These are phyloP conservation scores for Euphorbia tirucalli DNA, from an alignment of 345 rosid genomes.

Conservation along the genomic window DNA sequence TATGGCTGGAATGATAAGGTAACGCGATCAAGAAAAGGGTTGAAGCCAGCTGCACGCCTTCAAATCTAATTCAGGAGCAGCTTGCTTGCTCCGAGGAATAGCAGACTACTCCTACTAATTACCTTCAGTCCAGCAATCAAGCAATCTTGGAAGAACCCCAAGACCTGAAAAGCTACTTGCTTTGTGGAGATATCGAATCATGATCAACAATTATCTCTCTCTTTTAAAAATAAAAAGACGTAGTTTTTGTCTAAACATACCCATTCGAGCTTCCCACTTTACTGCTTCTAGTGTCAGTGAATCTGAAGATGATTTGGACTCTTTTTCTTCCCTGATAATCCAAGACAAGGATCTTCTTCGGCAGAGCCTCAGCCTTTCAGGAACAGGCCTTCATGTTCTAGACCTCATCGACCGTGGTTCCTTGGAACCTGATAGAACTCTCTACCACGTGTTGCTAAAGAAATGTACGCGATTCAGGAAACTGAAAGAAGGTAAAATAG, in stretches of 20 bases:
- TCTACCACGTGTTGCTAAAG: slow-evolving; percentile 41
- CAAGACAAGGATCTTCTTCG: slow-evolving; percentile 20
- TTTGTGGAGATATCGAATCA: not conserved
- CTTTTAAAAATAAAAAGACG: not conserved
- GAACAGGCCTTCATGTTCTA: slow-evolving; percentile 38
- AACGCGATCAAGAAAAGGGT: no score
- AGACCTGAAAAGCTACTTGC: no score
- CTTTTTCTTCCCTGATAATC: not conserved
- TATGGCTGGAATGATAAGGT: no score
- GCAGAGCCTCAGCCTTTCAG: slow-evolving; percentile 8
- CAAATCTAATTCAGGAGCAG: no score
- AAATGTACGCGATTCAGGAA: slow-evolving; percentile 40
- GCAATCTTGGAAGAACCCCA: no score
- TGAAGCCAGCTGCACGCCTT: no score
- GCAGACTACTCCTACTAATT: no score
- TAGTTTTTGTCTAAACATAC: not conserved
- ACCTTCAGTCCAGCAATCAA: no score
- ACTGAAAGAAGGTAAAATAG: slow-evolving; percentile 36
- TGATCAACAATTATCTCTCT: not conserved
- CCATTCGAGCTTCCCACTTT: not conserved
- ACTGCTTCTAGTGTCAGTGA: not conserved
- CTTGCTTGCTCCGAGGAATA: no score
- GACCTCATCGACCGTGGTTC: slow-evolving; percentile 32
- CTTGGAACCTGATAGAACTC: slow-evolving; percentile 31
- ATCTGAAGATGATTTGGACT: not conserved